Evolutionary conservation across 352 stramenopile species (phyloP).

Genomic region (Globisporangium okanoganense): DNA sequence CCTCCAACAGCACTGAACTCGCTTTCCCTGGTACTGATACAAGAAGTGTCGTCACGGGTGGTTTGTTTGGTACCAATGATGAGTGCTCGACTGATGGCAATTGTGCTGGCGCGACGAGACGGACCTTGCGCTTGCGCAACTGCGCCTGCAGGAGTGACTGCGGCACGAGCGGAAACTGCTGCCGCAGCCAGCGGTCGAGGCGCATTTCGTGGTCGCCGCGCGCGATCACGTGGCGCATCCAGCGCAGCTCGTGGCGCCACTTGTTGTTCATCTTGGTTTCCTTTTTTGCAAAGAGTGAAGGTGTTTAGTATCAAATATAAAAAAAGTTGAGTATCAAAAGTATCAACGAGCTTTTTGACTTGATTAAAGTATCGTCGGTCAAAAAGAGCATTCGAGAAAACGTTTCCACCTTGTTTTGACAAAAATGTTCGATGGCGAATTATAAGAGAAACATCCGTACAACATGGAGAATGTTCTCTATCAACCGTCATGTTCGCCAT

Average conservation of each 20-base stretch:
- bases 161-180: conserved; percentile 43
- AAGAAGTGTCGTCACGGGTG: not conserved
- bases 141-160: conserved; percentile 63
- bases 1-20: conserved; percentile 33
- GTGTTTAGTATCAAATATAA: not conserved
- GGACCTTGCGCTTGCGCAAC: conserved; percentile 68
- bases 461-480: not conserved
- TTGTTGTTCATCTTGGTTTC: conserved; percentile 2
- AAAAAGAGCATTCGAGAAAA: not conserved
- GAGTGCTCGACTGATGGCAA: not conserved
- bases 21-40: conserved; percentile 16
- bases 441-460: not conserved
- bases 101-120: conserved; percentile 24
- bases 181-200: conserved; percentile 61
- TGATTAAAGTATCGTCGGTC: too few relatives aligned
- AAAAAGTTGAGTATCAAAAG: not conserved
- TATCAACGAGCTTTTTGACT: too few relatives aligned
- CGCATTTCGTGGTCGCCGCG: conserved; percentile 53
- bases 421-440: not conserved
- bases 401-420: not conserved
- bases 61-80: not conserved
- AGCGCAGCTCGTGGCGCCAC: conserved; percentile 42
- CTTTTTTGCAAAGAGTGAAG: not conserved
- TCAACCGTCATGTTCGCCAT: not conserved
- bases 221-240: conserved; percentile 43